Conservation (phyloP, 257 asterid genomes). For the Eustoma russellianum region DNA sequence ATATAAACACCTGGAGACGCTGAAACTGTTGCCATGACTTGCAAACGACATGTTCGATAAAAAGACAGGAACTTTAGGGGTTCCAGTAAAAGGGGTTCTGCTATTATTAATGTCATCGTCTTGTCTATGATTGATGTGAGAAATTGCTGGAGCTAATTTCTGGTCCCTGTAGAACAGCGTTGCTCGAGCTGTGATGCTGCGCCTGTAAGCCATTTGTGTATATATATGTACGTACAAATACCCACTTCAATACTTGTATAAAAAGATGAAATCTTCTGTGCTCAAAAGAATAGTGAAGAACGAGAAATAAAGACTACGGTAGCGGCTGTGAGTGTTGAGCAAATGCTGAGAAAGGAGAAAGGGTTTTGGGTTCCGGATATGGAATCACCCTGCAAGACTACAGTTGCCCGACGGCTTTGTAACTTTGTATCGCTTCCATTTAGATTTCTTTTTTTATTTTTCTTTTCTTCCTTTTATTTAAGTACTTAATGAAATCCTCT, state of each 20-base stretch:
- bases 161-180: slow-evolving; percentile 60
- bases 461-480: no score
- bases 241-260: not conserved
- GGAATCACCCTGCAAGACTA: not conserved
- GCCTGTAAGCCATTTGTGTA: slow-evolving; percentile 68
- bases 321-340: not conserved
- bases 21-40: slow-evolving; percentile 17
- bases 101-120: slow-evolving; percentile 31
- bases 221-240: no score
- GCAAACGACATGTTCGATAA: slow-evolving; percentile 22
- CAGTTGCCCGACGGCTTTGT: not conserved
- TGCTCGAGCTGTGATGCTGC: slow-evolving; percentile 53
- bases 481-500: no score
- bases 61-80: slow-evolving; percentile 16
- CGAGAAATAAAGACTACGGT: not conserved
- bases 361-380: slow-evolving; percentile 2
- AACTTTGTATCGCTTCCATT: no score
- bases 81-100: slow-evolving; percentile 12
- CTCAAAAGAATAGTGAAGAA: not conserved
- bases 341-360: not conserved
- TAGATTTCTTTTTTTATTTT: no score
- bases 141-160: slow-evolving; percentile 38
- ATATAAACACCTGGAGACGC: slow-evolving; percentile 21
- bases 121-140: slow-evolving; percentile 26
- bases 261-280: not conserved